A percentile compares a stretch with the other conserved stretches of the same genome.
These are phyloP conservation scores for Juncus inflexus DNA, from an alignment of 176 grass and related monocot genomes.

Conservation along the genomic window DNA sequence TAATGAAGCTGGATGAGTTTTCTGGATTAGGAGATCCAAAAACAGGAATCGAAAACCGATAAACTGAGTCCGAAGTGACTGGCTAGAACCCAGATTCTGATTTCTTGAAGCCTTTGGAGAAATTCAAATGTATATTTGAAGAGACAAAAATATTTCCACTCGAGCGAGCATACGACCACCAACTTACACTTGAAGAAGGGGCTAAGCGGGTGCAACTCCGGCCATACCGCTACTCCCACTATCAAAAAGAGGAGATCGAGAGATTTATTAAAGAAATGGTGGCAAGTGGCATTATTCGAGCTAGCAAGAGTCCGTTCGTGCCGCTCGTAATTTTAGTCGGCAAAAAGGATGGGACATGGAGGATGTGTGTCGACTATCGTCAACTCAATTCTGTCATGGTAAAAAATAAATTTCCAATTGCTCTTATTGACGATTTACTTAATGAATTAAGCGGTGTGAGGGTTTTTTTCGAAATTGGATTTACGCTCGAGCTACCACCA, in stretches of 20 bases:
- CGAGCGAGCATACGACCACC: neutral
- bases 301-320: neutral
- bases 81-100: too few relatives aligned
- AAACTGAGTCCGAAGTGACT: too few relatives aligned
- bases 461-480: neutral
- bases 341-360: conserved; percentile 13
- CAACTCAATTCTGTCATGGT: neutral
- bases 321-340: neutral
- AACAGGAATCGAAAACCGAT: too few relatives aligned
- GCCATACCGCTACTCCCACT: neutral
- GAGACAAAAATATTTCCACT: neutral
- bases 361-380: neutral
- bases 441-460: conserved; percentile 1
- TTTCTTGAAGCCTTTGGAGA: neutral
- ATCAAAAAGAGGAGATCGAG: neutral
- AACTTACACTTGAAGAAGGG: neutral
- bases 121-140: neutral
- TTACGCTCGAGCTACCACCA: neutral
- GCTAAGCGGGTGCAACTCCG: neutral
- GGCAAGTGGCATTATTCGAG: neutral
- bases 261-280: neutral
- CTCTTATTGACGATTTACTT: neutral
- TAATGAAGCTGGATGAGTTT: too few relatives aligned
- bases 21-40: too few relatives aligned
- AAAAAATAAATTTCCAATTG: conserved; percentile 12